A percentile compares a stretch with the other conserved stretches of the same genome.
Evolutionary conservation across 2,329 filamentous ascomycete genomes (phyloP).

Genomic region (Davidsoniella neocaledoniae): DNA sequence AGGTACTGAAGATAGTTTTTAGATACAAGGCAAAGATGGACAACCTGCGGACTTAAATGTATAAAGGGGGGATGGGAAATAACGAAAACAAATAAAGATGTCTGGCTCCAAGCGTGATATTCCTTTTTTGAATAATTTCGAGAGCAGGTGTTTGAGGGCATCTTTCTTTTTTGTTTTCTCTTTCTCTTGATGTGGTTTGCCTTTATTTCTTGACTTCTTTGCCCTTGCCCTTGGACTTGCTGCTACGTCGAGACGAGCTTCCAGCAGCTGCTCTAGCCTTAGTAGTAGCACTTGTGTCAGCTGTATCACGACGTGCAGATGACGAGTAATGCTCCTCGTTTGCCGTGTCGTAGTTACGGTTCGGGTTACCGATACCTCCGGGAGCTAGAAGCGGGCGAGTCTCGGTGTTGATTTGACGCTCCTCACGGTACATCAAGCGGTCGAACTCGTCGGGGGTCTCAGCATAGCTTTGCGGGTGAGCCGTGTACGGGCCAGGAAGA

Average conservation of each 20-base stretch:
- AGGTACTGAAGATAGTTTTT: too few species aligned
- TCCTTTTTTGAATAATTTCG: background rate
- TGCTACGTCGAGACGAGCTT: background rate
- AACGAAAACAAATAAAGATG: too few species aligned
- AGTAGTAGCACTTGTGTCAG: too few species aligned
- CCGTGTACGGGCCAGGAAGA: slow-evolving; percentile 33
- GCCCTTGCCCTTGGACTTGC: background rate
- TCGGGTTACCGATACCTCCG: slow-evolving; percentile 32
- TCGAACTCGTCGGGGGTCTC: slow-evolving; percentile 34
- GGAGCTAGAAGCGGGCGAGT: slow-evolving; percentile 33
- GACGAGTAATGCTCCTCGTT: too few species aligned
- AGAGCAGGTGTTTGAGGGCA: background rate
- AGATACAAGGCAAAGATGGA: too few species aligned
- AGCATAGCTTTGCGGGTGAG: slow-evolving; percentile 34
- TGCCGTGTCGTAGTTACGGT: slow-evolving; percentile 12
- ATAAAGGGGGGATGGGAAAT: too few species aligned
- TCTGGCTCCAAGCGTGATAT: too few species aligned
- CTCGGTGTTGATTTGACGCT: slow-evolving; percentile 32
- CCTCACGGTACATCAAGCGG: slow-evolving; percentile 32
- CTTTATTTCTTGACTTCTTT: background rate
- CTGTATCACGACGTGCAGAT: too few species aligned
- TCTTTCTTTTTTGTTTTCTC: background rate
- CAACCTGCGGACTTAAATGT: too few species aligned
- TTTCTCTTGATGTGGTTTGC: too few species aligned
- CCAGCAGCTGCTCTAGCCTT: too few species aligned